Evolutionary conservation across 306 rosid genomes (phyloP).

Genomic region (Vigna reflexopilosa): DNA sequence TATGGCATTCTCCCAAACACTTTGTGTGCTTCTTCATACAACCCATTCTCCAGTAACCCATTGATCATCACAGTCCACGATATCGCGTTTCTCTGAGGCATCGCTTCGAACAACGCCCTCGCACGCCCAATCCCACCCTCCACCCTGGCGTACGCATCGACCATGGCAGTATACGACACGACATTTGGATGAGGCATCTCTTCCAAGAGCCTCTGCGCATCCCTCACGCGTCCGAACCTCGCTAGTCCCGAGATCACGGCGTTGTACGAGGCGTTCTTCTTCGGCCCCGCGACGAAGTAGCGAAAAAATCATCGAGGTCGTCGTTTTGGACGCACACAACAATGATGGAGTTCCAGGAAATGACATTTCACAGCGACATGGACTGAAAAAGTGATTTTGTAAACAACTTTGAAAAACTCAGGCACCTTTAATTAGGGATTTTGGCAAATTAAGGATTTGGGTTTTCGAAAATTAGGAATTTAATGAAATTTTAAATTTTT

Average conservation of each 20-base stretch:
- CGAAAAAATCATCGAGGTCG: constrained; percentile 48
- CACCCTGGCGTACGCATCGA: constrained; percentile 53
- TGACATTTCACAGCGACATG: constrained; percentile 55
- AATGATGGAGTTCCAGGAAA: constrained; percentile 66
- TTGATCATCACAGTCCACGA: constrained; percentile 64
- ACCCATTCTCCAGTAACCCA: constrained; percentile 59
- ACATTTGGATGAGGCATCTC: constrained; percentile 57
- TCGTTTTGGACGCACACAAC: constrained; percentile 54
- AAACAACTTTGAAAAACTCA: no score
- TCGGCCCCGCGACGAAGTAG: constrained; percentile 49
- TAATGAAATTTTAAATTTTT: no score
- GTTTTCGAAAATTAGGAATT: no score
- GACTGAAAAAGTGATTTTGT: constrained; percentile 41
- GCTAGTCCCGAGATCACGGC: constrained; percentile 57
- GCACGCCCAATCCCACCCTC: constrained; percentile 51
- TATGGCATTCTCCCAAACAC: constrained; percentile 59
- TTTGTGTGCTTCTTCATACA: constrained; percentile 56
- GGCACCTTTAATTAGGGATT: no score
- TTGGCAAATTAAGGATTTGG: no score
- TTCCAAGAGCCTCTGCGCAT: constrained; percentile 57
- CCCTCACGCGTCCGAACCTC: constrained; percentile 46
- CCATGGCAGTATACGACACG: constrained; percentile 58
- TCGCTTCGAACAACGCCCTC: constrained; percentile 55
- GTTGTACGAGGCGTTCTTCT: constrained; percentile 57
- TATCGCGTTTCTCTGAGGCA: constrained; percentile 50